Evolutionary conservation across 768 basidiomycete genomes (phyloP), one percentile per base, ranked within the genome.

Genomic region (Tricholoma matsutake): DNA sequence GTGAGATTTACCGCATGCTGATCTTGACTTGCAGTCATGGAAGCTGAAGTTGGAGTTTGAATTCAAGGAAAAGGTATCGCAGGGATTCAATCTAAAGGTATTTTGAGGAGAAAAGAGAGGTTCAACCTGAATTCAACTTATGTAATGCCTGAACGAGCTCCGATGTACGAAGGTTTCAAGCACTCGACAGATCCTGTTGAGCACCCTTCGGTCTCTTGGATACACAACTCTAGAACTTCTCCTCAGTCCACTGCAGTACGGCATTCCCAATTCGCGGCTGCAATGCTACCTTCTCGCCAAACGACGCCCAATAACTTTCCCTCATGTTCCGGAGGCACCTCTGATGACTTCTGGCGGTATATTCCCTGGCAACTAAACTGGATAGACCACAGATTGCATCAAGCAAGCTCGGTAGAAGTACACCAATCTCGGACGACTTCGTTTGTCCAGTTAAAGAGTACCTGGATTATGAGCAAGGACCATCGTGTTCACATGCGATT

Each of bases 271-370:
- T 68, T 94, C 92, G 18, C 85, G 91, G 20, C 74, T 91, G 61
- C 82, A 91, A 25, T 93, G 93, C 69, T 93, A 94, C 65, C 77
- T 91, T 18, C 81, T 94, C 0, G 92, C 91, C 9, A 88, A 84
- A 64, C 72, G 72, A 34, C 61, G 64, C 14, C 78, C 83, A 6
- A 66, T 80, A 6, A 25, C 59, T 16, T 86, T 85, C 64, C 54
- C 68, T 6, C 54, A 68, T 35, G 68, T 67, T 35, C 58, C 61
- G 41, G 54, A 5, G 59, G 65, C 3, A 53, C 60, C 4, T 62
- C 64, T 13, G 64, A 66, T 37, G 58, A 61, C 22, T 62, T 86
- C 14, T 81, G 81, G 75, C 76, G 84, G 52, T 75, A 79, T 61
- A 85, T 89, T 51, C 89, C 89, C 45, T 81, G 82, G 5, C 63